phyloP scores from a whole-genome alignment of 179 eudicot species.

The Corrigiola litoralis region DNA sequence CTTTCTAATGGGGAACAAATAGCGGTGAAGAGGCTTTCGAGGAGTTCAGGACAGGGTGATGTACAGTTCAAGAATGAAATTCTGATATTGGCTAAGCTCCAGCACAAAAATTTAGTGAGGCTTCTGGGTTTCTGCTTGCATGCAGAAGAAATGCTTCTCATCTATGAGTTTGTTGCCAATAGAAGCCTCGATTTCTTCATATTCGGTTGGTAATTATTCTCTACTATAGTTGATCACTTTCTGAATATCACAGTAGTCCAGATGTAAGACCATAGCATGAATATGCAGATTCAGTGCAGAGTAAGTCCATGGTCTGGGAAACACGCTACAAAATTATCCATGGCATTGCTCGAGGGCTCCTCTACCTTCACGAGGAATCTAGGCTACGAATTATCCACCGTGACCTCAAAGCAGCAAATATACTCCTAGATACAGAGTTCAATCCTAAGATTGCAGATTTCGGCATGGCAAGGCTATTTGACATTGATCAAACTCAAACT shows the following conservation, averaged over 20 bases:
- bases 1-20: conserved; percentile 24
- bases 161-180: conserved; percentile 33
- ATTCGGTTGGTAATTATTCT: conserved; percentile 14
- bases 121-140: conserved; percentile 33
- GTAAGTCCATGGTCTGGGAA: conserved; percentile 23
- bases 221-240: too few species aligned
- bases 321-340: conserved; percentile 31
- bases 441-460: conserved; percentile 41
- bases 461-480: conserved; percentile 39
- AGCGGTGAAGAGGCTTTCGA: conserved; percentile 33
- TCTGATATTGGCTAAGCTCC: conserved; percentile 24
- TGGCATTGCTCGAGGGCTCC: conserved; percentile 31
- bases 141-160: conserved; percentile 35
- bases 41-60: conserved; percentile 25
- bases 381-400: conserved; percentile 33
- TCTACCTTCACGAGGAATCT: conserved; percentile 46
- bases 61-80: conserved; percentile 36
- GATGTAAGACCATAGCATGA: too few species aligned
- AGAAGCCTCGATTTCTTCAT: conserved; percentile 37
- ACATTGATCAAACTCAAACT: conserved; percentile 32
- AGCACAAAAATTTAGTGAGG: conserved; percentile 26
- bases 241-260: too few species aligned
- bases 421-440: conserved; percentile 32
- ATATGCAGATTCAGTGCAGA: conserved; percentile 16
- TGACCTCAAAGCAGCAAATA: conserved; percentile 38